Conservation (phyloP, 805 yeast genomes). For the Metschnikowia hibisci region DNA sequence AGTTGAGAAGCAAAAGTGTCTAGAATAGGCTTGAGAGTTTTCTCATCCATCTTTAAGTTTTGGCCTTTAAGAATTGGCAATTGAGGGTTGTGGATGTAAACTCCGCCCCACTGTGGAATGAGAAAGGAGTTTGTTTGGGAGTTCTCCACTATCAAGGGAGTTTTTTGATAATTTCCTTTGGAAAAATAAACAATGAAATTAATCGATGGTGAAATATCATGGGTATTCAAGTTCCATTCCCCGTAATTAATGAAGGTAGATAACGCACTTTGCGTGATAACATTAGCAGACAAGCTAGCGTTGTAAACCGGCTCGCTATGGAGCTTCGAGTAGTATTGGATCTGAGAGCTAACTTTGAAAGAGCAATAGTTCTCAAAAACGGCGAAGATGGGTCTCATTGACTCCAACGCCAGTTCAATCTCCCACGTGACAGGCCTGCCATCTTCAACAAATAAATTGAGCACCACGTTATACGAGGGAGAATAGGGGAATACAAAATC, state of each 20-base stretch:
- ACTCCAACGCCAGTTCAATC: slow-evolving; percentile 49
- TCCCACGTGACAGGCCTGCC: slow-evolving; percentile 73
- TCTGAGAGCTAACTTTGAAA: slow-evolving; percentile 74
- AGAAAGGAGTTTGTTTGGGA: slow-evolving; percentile 56
- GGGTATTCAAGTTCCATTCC: slow-evolving; percentile 69
- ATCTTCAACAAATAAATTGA: slow-evolving; percentile 70
- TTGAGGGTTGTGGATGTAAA: slow-evolving; percentile 46
- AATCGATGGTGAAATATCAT: slow-evolving; percentile 59
- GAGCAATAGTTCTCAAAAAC: slow-evolving; percentile 55
- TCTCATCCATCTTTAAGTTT: slow-evolving; percentile 28
- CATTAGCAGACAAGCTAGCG: slow-evolving; percentile 22
- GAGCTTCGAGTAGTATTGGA: slow-evolving; percentile 61
- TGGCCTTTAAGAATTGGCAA: slow-evolving; percentile 19
- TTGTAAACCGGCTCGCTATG: slow-evolving; percentile 23
- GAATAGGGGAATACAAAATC: slow-evolving; percentile 50
- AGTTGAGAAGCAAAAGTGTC: slow-evolving; percentile 73
- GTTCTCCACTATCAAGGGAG: slow-evolving; percentile 49
- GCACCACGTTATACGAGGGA: slow-evolving; percentile 69
- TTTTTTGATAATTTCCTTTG: slow-evolving; percentile 33
- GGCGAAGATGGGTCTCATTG: slow-evolving; percentile 53
- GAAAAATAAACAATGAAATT: slow-evolving; percentile 73
- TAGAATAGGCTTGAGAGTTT: slow-evolving; percentile 53
- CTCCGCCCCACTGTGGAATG: slow-evolving; percentile 91
- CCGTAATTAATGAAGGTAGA: slow-evolving; percentile 80
- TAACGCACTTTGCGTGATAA: slow-evolving; percentile 50